Evolutionary conservation across 139 green algal genomes (phyloP).

Genomic region (Chlamydomonas eustigma): DNA sequence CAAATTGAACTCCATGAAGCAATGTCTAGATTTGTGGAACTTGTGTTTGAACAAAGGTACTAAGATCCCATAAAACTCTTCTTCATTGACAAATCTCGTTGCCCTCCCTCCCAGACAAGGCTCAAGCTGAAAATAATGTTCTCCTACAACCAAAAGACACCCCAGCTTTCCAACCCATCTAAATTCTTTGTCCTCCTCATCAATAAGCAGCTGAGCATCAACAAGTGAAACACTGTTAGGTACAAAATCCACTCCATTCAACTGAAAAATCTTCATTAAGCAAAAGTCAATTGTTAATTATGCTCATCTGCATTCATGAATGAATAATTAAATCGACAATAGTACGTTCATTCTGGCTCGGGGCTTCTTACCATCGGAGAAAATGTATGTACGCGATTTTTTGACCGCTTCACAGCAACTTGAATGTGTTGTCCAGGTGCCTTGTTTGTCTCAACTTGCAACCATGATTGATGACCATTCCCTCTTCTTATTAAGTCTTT

Average conservation of each 20-base stretch:
- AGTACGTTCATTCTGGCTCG: too few species aligned
- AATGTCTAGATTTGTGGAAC: not conserved
- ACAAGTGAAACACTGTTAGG: too few species aligned
- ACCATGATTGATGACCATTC: not conserved
- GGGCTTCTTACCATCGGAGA: too few species aligned
- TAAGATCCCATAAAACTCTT: not conserved
- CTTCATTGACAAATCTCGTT: not conserved
- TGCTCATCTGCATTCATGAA: too few species aligned
- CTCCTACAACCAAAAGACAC: not conserved
- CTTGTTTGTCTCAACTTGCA: not conserved
- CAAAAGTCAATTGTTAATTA: too few species aligned
- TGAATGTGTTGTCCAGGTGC: not conserved
- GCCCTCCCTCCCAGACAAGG: not conserved
- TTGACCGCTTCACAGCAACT: too few species aligned
- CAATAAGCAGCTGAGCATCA: not conserved
- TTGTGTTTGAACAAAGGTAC: not conserved
- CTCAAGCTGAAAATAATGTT: not conserved
- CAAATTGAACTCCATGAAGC: not conserved
- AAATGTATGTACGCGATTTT: too few species aligned
- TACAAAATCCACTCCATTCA: too few species aligned
- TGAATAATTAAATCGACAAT: too few species aligned
- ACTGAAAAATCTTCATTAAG: too few species aligned
- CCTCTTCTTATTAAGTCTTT: not conserved
- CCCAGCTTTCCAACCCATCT: not conserved
- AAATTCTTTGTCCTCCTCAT: not conserved